Percentiles rank a stretch among this genome's conserved stretches.
These are phyloP conservation scores for Eucalyptus rudis DNA, from an alignment of 345 rosid genomes.

Conservation along the genomic window DNA sequence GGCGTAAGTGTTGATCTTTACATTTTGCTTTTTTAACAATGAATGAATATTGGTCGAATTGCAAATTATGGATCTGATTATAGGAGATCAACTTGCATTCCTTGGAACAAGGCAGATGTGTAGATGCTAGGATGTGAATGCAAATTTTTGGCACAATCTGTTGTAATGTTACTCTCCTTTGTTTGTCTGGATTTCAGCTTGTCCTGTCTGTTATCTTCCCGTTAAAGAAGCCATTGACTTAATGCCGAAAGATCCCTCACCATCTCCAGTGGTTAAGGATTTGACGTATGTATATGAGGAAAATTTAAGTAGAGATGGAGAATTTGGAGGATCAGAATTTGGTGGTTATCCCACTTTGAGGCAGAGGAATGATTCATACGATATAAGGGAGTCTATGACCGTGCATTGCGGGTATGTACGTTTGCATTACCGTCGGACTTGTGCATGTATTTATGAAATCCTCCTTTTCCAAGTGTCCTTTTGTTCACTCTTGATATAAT, in stretches of 20 bases:
- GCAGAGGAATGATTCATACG: slow-evolving; percentile 74
- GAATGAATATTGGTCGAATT: not conserved
- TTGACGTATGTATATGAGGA: slow-evolving; percentile 70
- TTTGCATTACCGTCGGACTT: not conserved
- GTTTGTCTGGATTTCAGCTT: slow-evolving; percentile 37
- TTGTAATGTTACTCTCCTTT: not conserved
- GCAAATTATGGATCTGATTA: not conserved
- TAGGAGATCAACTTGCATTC: not conserved
- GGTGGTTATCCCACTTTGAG: slow-evolving; percentile 91
- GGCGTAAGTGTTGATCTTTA: slow-evolving; percentile 45
- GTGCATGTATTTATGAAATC: not conserved
- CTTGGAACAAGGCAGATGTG: not conserved
- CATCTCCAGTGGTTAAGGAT: slow-evolving; percentile 64
- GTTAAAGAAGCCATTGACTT: slow-evolving; percentile 85
- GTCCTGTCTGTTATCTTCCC: slow-evolving; percentile 96
- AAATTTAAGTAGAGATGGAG: slow-evolving; percentile 37
- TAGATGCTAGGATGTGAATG: not conserved
- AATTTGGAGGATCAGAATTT: slow-evolving; percentile 96
- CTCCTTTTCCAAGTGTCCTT: not conserved
- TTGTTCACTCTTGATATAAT: not conserved
- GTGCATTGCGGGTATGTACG: slow-evolving; percentile 84
- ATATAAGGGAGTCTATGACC: slow-evolving; percentile 72
- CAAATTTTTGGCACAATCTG: not conserved
- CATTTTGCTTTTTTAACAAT: not conserved
- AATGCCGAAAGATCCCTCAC: slow-evolving; percentile 81